A percentile compares a stretch with the other conserved stretches of the same genome.
Evolutionary conservation across 805 yeast genomes (phyloP).

Genomic region (Lipomyces chichibuensis): DNA sequence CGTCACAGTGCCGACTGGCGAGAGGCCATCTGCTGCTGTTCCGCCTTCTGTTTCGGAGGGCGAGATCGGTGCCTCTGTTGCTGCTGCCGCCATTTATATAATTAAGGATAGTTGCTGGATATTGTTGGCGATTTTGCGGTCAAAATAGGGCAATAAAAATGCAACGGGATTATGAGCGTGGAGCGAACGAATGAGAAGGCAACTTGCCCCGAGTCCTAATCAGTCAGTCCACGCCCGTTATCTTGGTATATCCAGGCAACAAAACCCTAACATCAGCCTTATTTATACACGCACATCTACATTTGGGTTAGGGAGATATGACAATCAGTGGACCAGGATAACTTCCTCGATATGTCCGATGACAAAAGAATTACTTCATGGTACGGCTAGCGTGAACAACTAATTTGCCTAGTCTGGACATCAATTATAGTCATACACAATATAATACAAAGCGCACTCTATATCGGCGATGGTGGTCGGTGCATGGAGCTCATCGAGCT

Average conservation of each 20-base stretch:
- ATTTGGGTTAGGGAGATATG: neutral
- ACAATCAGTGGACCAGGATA: neutral
- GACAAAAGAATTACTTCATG: neutral
- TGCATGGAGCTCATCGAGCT: neutral
- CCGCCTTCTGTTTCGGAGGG: neutral
- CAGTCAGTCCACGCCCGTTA: neutral
- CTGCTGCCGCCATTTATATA: neutral
- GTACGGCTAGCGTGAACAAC: neutral
- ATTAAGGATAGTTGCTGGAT: neutral
- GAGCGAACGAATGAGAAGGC: neutral
- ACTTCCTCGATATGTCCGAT: neutral
- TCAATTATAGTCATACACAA: neutral
- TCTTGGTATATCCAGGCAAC: neutral
- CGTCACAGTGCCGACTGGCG: constrained; percentile 30
- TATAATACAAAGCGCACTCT: neutral
- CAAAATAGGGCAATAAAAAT: too few relatives aligned
- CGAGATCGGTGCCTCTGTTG: neutral
- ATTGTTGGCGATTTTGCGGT: neutral
- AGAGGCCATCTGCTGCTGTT: constrained; percentile 11
- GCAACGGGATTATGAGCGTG: neutral
- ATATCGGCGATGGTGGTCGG: neutral
- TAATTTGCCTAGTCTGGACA: too few relatives aligned
- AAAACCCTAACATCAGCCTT: neutral
- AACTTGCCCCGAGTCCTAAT: neutral
- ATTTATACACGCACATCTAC: neutral